Evolutionary conservation across 2,329 filamentous ascomycete genomes (phyloP), one percentile per base, ranked within the genome.

Genomic region (Didymellaceae sp.): DNA sequence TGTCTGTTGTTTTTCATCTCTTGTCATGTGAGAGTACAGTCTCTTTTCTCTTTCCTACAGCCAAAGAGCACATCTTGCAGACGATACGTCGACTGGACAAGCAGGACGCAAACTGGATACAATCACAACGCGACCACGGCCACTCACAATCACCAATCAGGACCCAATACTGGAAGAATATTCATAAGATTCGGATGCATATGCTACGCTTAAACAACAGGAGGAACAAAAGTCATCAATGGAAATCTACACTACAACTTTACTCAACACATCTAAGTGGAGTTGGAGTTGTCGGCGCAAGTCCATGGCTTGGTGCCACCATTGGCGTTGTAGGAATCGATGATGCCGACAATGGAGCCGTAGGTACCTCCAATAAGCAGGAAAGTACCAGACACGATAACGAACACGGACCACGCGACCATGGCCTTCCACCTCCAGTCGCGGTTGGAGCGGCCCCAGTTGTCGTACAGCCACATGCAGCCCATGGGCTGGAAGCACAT

Each of bases 401-500:
- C 52, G n/a, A 55, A 55, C 1, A 52, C 17, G 35, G 20, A 31
- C 52, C 52, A 55, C 10, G 22, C 41, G 3, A 55, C 52, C 52
- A 55, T 55, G 6, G 39, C 44, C 25, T 52, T 48, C 52, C 52
- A 55, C 11, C 22, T 16, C 42, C 46, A 45, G 35, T 40, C 45
- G 28, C 49, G 45, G 39, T 47, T 28, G 20, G 5, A 26, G 20
- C 44, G 38, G 22, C 20, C 17, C 52, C 52, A 55, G 48, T 55
- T 55, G 44, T 55, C 52, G 43, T 55, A 55, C 30, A 55, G 40
- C 52, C 52, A 55, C 52, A 55, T 55, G 44, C 34, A 45, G 13
- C 52, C 52, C 52, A 55, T 55, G 43, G 52, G 52, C 48, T 55
- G 52, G 52, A 55, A 55, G 43, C 47, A 52, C 47, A 55, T 55